phyloP scores from a whole-genome alignment of 352 stramenopile species.

The Phytophthora kernoviae region DNA sequence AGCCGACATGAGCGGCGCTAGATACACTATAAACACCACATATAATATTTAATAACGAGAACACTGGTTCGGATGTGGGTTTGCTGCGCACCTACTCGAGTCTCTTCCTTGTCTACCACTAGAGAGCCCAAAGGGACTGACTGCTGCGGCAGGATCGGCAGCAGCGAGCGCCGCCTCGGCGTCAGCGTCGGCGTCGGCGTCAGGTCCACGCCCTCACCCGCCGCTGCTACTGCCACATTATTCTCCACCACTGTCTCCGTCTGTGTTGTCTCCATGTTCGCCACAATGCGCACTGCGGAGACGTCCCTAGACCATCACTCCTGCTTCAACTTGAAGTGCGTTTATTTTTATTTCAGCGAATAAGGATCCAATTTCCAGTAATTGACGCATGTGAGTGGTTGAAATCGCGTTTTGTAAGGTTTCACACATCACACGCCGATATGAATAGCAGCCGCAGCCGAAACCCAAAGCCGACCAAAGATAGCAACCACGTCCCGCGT shows the following conservation, averaged over 20 bases:
- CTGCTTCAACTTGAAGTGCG: slow-evolving; percentile 20
- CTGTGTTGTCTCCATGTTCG: neutral
- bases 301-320: slow-evolving; percentile 23
- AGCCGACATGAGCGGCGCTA: slow-evolving; percentile 41
- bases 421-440: neutral
- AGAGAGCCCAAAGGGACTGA: slow-evolving; percentile 24
- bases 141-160: slow-evolving; percentile 34
- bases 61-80: neutral
- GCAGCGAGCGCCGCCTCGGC: slow-evolving; percentile 7
- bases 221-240: neutral
- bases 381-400: neutral
- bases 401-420: slow-evolving; percentile 3
- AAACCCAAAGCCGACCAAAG: slow-evolving; percentile 24
- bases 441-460: slow-evolving; percentile 11
- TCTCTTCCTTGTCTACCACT: slow-evolving; percentile 32
- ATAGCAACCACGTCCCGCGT: slow-evolving; percentile 8
- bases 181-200: too few species aligned
- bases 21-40: slow-evolving; percentile 33
- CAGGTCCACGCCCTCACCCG: neutral
- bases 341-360: slow-evolving; percentile 23
- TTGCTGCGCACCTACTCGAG: slow-evolving; percentile 35
- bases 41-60: slow-evolving; percentile 1
- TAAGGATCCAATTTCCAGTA: slow-evolving; percentile 6
- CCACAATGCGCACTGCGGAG: neutral
- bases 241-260: neutral